Conservation (phyloP, 352 stramenopile genomes). For the Phytophthora kernoviae region DNA sequence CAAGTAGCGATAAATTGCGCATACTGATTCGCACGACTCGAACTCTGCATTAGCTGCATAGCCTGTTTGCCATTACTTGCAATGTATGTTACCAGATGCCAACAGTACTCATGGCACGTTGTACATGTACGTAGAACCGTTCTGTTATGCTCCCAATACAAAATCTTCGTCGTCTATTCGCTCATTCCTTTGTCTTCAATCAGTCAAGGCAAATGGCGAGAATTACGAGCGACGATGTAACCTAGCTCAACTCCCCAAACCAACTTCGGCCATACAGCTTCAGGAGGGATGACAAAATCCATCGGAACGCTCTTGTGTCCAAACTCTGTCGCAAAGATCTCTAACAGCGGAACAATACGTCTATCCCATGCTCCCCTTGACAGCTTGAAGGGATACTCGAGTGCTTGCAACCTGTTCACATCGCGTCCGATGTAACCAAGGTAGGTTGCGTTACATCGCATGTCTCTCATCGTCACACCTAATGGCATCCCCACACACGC, state of each 20-base stretch:
- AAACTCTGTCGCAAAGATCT: not conserved
- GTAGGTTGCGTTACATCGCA: slow-evolving; percentile 30
- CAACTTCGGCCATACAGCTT: slow-evolving; percentile 69
- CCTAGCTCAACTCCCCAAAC: slow-evolving; percentile 42
- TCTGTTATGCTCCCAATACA: no score
- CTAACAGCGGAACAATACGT: not conserved
- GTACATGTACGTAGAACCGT: no score
- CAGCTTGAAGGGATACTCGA: slow-evolving; percentile 39
- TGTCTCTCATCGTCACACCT: not conserved
- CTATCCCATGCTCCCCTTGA: not conserved
- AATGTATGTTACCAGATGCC: no score
- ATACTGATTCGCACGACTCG: no score
- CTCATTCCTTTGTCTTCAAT: not conserved
- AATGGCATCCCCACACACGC: slow-evolving; percentile 21
- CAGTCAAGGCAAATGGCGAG: not conserved
- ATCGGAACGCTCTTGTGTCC: slow-evolving; percentile 32
- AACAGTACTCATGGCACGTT: no score
- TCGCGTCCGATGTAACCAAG: slow-evolving; percentile 37
- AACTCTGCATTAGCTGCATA: no score
- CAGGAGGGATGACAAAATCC: slow-evolving; percentile 85
- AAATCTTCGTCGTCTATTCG: no score
- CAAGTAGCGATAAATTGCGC: no score
- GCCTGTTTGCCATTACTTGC: no score
- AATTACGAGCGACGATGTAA: not conserved
- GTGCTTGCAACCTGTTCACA: not conserved